A percentile compares a stretch with the other conserved stretches of the same genome.
phyloP scores from a whole-genome alignment of 129 eudicot genomes.

The Pittosporum tobira region DNA sequence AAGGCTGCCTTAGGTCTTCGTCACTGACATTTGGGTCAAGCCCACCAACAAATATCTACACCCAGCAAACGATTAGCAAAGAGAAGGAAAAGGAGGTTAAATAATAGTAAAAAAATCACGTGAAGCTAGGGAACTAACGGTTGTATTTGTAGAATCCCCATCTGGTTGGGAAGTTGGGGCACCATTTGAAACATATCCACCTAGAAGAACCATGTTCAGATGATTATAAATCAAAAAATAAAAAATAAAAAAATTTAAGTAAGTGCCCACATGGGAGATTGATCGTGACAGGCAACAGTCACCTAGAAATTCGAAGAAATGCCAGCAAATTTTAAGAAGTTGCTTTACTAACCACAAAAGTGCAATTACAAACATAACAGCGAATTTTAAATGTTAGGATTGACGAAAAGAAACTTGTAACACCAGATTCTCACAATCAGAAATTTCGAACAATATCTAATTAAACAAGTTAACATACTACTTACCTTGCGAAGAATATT shows the following conservation, averaged over 20 bases:
- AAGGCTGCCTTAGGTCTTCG: slow-evolving; percentile 83
- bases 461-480: not conserved
- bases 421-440: too few relatives aligned
- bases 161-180: slow-evolving; percentile 45
- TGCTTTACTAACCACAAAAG: too few relatives aligned
- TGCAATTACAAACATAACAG: too few relatives aligned
- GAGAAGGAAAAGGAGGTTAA: not conserved
- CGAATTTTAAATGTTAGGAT: too few relatives aligned
- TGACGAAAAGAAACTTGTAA: too few relatives aligned
- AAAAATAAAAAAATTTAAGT: too few relatives aligned
- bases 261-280: too few relatives aligned
- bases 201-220: slow-evolving; percentile 21
- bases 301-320: too few relatives aligned
- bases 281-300: too few relatives aligned
- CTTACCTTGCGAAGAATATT: slow-evolving; percentile 64
- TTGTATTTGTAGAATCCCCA: slow-evolving; percentile 73
- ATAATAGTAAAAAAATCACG: not conserved
- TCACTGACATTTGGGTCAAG: slow-evolving; percentile 76
- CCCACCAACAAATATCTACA: slow-evolving; percentile 87
- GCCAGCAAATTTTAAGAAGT: too few relatives aligned
- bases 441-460: not conserved
- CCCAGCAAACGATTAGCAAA: slow-evolving; percentile 18
- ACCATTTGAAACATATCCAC: slow-evolving; percentile 74
- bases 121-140: slow-evolving; percentile 24
- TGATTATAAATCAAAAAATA: slow-evolving; percentile 1